Evolutionary conservation across 306 rosid species (phyloP).

Genomic region (Rubus idaeus): DNA sequence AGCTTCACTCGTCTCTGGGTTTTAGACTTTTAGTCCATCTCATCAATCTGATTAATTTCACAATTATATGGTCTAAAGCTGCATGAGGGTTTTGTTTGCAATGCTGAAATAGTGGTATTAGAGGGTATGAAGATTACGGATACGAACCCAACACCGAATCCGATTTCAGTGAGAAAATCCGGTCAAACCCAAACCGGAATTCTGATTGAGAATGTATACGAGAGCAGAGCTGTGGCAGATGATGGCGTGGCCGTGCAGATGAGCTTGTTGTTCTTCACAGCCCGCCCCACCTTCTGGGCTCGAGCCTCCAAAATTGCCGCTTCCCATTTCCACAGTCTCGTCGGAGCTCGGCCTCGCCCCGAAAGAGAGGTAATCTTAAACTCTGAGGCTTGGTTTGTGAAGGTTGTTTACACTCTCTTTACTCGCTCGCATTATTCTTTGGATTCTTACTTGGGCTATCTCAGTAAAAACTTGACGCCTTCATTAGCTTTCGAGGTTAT

Average conservation of each 20-base stretch:
- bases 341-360: conserved; percentile 36
- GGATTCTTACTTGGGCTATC: conserved; percentile 49
- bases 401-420: conserved; percentile 68
- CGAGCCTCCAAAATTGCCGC: conserved; percentile 59
- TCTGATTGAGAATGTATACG: conserved; percentile 46
- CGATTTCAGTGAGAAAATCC: not conserved
- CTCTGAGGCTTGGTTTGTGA: conserved; percentile 72
- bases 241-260: conserved; percentile 14
- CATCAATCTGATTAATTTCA: no score
- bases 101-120: no score
- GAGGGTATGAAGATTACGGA: conserved; percentile 32
- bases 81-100: no score
- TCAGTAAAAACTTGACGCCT: conserved; percentile 53
- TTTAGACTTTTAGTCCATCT: no score
- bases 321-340: conserved; percentile 38
- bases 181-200: conserved; percentile 27
- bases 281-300: conserved; percentile 43
- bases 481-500: conserved; percentile 63
- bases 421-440: conserved; percentile 40
- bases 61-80: no score
- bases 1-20: no score
- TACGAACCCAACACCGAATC: conserved; percentile 19
- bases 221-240: conserved; percentile 47
- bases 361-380: conserved; percentile 45
- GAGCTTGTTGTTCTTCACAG: conserved; percentile 48